Evolutionary conservation across 2,329 filamentous ascomycete species (phyloP).

Genomic region (Emericellopsis cladophorae): DNA sequence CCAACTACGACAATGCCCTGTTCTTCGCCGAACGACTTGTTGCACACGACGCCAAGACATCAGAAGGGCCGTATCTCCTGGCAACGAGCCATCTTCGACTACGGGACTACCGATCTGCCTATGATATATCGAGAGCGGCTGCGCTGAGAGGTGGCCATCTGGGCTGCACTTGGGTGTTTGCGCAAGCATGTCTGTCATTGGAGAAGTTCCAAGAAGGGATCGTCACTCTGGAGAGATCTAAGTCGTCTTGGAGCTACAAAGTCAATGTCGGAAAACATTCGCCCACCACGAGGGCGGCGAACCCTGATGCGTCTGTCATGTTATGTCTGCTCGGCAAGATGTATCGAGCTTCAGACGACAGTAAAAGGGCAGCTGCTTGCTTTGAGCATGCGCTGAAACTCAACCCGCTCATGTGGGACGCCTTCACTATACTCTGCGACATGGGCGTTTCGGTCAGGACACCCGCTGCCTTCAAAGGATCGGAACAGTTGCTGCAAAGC

Average conservation of each 20-base stretch:
- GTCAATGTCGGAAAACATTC: constrained; percentile 75
- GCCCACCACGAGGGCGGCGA: constrained; percentile 57
- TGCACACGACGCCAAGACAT: constrained; percentile 70
- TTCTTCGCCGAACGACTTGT: constrained; percentile 83
- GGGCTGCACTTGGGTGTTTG: constrained; percentile 84
- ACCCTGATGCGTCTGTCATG: constrained; percentile 77
- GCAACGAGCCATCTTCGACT: constrained; percentile 75
- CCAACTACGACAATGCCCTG: constrained; percentile 76
- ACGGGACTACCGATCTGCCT: constrained; percentile 74
- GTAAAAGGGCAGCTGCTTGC: constrained; percentile 70
- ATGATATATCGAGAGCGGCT: constrained; percentile 63
- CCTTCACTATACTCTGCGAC: constrained; percentile 79
- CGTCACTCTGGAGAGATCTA: constrained; percentile 70
- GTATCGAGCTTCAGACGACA: constrained; percentile 69
- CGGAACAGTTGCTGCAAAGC: constrained; percentile 34
- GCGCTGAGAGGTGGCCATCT: constrained; percentile 63
- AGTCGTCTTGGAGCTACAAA: constrained; percentile 60
- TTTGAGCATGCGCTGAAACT: constrained; percentile 81
- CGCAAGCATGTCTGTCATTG: constrained; percentile 72
- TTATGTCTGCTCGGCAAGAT: constrained; percentile 77
- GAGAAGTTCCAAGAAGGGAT: constrained; percentile 74
- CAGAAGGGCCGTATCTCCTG: constrained; percentile 72
- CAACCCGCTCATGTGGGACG: constrained; percentile 98
- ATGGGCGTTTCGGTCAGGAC: constrained; percentile 72
- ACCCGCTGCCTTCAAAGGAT: constrained; percentile 75